Base-by-base conservation (phyloP, 192 early-diverging fungal species). In the Chytriomyces sp. region DNA sequence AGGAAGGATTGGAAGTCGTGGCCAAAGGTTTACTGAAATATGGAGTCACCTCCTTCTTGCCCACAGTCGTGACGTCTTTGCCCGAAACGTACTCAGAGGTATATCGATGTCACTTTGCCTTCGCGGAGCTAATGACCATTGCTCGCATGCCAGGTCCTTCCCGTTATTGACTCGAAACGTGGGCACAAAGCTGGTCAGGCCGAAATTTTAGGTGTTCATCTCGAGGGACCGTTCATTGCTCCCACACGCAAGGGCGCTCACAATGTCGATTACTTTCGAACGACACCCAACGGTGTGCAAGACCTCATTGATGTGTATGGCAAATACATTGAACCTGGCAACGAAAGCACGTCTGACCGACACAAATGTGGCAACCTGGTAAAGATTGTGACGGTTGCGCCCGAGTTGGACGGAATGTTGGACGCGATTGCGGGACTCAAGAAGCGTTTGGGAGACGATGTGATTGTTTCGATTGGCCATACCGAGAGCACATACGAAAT, bases 11-110 rank as follows among this genome's bases (percentile, higher is more conserved):
- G 5, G 67, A 81, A 63, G 88, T 83, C 52, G 84, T 93, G 19
- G 86, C 91, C 63, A 89, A 86, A 39, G 90, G 91, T 0, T 74
- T 93, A 40, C 82, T 92, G 38, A 82, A 91, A 59, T 87, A 89
- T 55, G 92, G 92, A 5, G 91, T 89, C 44, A 93, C 92, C 4
- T 83, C 91, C 38, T 93, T 89, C 76, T 90, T 88, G 73, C 91
- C 91, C 3, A 94, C 92, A n/a, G 82, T 92, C 5, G 90, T 94
- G 61, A 89, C 84, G 65, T 93, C 91, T 25, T 31, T 61, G 17
- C 59, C 59, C 5, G 59, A 61, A 32, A 61, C 59, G 10, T 61
- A 61, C 22, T 6, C 14, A 8, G 26, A 57, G 8, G 55, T 57
- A 22, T 19, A 22, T 57, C 26, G 8, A 8, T 8, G 6, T 7